Base-by-base conservation (phyloP, 306 rosid genomes). In the Fragaria ananassa region DNA sequence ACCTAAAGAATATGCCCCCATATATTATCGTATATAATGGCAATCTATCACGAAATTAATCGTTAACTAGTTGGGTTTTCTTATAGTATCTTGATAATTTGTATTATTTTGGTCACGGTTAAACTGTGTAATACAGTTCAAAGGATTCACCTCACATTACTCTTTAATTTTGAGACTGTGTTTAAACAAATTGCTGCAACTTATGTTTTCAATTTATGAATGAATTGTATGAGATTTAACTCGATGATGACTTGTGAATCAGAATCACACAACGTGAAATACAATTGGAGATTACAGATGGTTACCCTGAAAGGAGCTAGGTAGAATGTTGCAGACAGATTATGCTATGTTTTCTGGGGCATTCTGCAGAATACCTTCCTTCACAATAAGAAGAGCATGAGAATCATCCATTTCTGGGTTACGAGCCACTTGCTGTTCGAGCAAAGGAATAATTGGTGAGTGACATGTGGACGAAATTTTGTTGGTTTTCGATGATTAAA, bases 401-500 rank as follows among this genome's bases (percentile, higher is more conserved):
- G 68, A 62, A 68, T 69, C 41, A 45, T 69, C 11, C 31, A 27
- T n/a, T 17, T 46, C 34, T 35, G 14, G 8, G 44, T 12, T 7
- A 50, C 2, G 11, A 35, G 18, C 21, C 76, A 72, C 49, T 72
- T 23, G 54, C 25, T 57, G 42, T 56, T 57, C 0, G 10, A 41
- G 68, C 18, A 13, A 21, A 42, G 42, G 76, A 73, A 73, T 57
- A 57, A 73, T 56, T 21, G 42, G 68, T 73, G 3, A 21, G 56
- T 25, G 68, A 57, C 76, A 15, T 23, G 76, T 73, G 68, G 67
- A 41, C 31, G 54, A 14, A 39, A 39, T 25, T 57, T 73, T 57
- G 71, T 39, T 73, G 54, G 77, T 42, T 23, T 53, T 73, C 76
- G 68, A 73, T 23, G 3, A 35, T 57, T 73, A 44, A 57, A 57